Conservation (phyloP, 495 filamentous ascomycete species). For the Penicillium argentinense region DNA sequence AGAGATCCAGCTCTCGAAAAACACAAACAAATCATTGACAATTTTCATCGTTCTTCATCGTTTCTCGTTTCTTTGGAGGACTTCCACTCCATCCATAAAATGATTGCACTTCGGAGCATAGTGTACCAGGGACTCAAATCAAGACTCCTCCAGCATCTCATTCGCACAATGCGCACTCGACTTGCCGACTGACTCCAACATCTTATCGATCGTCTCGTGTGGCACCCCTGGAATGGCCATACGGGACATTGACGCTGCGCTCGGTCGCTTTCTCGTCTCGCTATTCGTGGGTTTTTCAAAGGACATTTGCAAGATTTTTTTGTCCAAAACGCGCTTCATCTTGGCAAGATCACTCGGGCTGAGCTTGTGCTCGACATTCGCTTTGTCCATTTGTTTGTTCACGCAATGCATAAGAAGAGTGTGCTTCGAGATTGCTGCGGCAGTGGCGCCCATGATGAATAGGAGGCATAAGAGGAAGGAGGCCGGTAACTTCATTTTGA, state of each 20-base stretch:
- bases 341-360: background rate
- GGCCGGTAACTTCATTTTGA: background rate
- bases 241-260: background rate
- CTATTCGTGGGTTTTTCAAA: background rate
- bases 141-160: background rate
- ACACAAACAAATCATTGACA: background rate
- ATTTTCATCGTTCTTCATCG: background rate
- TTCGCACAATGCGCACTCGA: background rate
- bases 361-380: background rate
- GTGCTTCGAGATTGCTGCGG: background rate
- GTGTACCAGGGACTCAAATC: background rate
- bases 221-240: background rate
- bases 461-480: background rate
- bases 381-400: background rate
- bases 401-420: background rate
- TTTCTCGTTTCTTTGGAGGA: background rate
- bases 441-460: background rate
- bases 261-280: background rate
- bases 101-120: background rate
- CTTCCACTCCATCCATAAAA: background rate
- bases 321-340: background rate
- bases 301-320: slow-evolving; percentile 1
- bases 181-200: background rate
- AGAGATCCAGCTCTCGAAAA: background rate
- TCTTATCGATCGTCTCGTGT: background rate